phyloP scores from a whole-genome alignment of 2,329 filamentous ascomycete species.

The Epichloe gansuensis region DNA sequence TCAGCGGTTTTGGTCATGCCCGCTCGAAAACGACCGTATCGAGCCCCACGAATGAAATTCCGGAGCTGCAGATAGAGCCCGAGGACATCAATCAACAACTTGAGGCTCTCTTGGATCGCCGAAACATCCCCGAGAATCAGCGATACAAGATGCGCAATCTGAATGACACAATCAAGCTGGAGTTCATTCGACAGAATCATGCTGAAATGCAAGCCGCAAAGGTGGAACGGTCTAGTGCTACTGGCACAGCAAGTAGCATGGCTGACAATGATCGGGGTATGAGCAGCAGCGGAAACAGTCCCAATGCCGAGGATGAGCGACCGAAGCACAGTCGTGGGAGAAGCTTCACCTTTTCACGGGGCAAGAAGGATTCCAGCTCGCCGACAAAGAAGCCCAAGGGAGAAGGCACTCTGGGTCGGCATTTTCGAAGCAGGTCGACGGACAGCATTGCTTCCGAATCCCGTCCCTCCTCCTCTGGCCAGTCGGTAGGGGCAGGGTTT shows the following conservation, averaged over 20 bases:
- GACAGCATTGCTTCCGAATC: constrained; percentile 52
- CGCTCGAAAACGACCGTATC: constrained; percentile 23
- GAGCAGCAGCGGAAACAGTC: constrained; percentile 19
- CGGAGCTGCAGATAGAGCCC: constrained; percentile 41
- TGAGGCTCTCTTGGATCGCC: constrained; percentile 59
- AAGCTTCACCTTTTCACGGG: constrained; percentile 65
- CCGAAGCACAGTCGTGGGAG: constrained; percentile 33
- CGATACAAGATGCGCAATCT: constrained; percentile 88
- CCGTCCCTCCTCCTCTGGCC: constrained; percentile 36
- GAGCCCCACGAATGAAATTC: constrained; percentile 19
- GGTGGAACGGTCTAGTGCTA: constrained; percentile 30
- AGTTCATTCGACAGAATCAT: constrained; percentile 87
- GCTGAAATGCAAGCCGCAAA: constrained; percentile 47
- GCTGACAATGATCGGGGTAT: constrained; percentile 20
- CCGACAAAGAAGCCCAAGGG: constrained; percentile 63
- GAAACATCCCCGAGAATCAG: constrained; percentile 90
- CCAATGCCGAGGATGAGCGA: constrained; percentile 33
- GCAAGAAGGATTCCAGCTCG: constrained; percentile 49
- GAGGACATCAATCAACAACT: constrained; percentile 44
- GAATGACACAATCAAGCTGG: constrained; percentile 81
- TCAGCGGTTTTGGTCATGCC: constrained; percentile 25
- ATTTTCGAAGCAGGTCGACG: constrained; percentile 59
- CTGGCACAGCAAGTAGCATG: constrained; percentile 28
- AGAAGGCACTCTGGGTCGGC: constrained; percentile 48
- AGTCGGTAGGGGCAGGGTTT: constrained; percentile 42